Conservation (phyloP, 805 yeast genomes). For the Vanderwaltozyma yarrowii region DNA sequence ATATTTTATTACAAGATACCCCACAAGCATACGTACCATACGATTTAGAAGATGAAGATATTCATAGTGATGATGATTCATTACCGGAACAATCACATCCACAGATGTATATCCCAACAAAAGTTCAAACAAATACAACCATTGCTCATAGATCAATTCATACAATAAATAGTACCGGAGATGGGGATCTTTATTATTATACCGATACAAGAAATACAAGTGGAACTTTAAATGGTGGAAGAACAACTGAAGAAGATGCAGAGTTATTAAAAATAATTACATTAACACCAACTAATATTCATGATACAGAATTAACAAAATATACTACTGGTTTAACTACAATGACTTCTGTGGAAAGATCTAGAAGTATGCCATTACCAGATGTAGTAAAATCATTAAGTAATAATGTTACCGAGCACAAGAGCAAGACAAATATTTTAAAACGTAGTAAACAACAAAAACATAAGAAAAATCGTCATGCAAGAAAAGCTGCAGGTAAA, state of each 20-base stretch:
- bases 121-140: constrained; percentile 17
- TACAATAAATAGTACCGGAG: constrained; percentile 25
- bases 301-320: background rate
- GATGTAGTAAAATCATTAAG: constrained; percentile 1
- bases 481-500: constrained; percentile 4
- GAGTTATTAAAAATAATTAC: constrained; percentile 2
- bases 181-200: constrained; percentile 9
- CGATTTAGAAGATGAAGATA: constrained; percentile 8
- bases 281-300: constrained; percentile 1
- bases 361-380: constrained; percentile 23
- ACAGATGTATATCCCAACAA: constrained; percentile 17
- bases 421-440: background rate
- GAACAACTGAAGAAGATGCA: background rate
- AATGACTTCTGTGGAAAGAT: constrained; percentile 20
- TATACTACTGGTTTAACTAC: constrained; percentile 2
- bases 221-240: constrained; percentile 1
- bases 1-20: constrained; percentile 4
- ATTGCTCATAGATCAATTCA: constrained; percentile 24
- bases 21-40: constrained; percentile 7
- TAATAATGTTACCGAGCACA: background rate
- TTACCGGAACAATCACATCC: constrained; percentile 8
- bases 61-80: constrained; percentile 20
- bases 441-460: constrained; percentile 1
- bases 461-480: background rate
- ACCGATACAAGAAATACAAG: constrained; percentile 14